A percentile compares a stretch with the other conserved stretches of the same genome.
These are phyloP conservation scores for Drechslera avenae DNA, from an alignment of 2,329 filamentous ascomycete genomes.

Conservation along the genomic window DNA sequence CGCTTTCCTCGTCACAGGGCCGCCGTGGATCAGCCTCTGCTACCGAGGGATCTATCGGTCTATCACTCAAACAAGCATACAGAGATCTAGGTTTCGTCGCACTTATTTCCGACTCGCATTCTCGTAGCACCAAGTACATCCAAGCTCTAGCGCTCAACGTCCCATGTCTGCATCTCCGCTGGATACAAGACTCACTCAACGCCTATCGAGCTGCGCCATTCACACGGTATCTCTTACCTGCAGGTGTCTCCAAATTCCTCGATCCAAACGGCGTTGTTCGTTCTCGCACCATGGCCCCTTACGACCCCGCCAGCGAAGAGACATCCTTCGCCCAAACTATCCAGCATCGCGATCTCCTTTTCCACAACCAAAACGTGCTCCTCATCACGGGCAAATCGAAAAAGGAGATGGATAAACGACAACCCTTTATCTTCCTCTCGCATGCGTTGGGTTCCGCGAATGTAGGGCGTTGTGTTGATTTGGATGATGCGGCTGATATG, in stretches of 20 bases:
- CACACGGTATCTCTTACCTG: conserved; percentile 81
- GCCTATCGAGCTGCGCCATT: conserved; percentile 70
- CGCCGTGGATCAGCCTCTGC: conserved; percentile 17
- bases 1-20: conserved; percentile 24
- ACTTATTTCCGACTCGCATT: conserved; percentile 83
- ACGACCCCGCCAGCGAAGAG: conserved; percentile 60
- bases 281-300: conserved; percentile 71
- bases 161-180: conserved; percentile 81
- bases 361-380: conserved; percentile 70
- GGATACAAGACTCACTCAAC: conserved; percentile 75
- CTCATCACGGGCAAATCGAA: conserved; percentile 71
- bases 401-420: conserved; percentile 66
- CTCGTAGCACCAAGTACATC: conserved; percentile 88
- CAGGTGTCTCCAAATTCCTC: conserved; percentile 78
- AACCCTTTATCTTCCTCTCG: conserved; percentile 79
- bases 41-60: conserved; percentile 24
- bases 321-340: conserved; percentile 36
- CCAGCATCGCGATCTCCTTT: conserved; percentile 61
- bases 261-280: conserved; percentile 69
- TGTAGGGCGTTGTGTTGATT: conserved; percentile 68
- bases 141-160: conserved; percentile 89
- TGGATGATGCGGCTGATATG: conserved; percentile 67
- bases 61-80: conserved; percentile 61
- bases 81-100: conserved; percentile 76
- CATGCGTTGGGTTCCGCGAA: conserved; percentile 74